Percentiles rank a stretch among this genome's conserved stretches.
These are phyloP conservation scores for Penicillium cataractarum DNA, from an alignment of 495 filamentous ascomycete genomes.

Conservation along the genomic window DNA sequence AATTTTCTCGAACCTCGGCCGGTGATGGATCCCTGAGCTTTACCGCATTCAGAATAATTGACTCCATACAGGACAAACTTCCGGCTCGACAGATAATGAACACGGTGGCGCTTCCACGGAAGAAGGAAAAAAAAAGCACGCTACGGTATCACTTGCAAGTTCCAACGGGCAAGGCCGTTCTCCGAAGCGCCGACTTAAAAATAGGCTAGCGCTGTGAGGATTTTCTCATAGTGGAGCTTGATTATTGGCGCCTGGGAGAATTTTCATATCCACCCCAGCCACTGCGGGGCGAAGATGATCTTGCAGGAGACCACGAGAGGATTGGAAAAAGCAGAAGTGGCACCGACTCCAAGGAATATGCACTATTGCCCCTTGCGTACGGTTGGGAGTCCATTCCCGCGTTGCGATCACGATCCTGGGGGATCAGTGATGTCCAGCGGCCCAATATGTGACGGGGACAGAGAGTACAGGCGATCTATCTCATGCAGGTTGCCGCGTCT, in stretches of 20 bases:
- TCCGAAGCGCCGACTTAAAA: slow-evolving; percentile 16
- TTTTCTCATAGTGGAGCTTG: slow-evolving; percentile 7
- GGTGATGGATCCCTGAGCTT: neutral
- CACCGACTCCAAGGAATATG: too few species aligned
- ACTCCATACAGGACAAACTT: too few species aligned
- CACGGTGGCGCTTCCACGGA: neutral
- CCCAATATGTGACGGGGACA: slow-evolving; percentile 10
- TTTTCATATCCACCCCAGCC: slow-evolving; percentile 19
- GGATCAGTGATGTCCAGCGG: neutral
- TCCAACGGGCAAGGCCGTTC: slow-evolving; percentile 2
- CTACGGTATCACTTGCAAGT: neutral
- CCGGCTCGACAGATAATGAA: neutral
- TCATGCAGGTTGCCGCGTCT: slow-evolving; percentile 25
- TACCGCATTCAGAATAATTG: neutral
- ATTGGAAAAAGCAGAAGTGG: slow-evolving; percentile 2
- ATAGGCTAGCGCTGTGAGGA: slow-evolving; percentile 20
- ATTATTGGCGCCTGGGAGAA: slow-evolving; percentile 21
- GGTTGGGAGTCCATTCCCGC: neutral
- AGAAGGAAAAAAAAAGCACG: neutral
- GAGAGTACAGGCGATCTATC: slow-evolving; percentile 22
- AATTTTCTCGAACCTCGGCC: slow-evolving; percentile 5
- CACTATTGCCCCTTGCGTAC: slow-evolving; percentile 23
- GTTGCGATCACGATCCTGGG: neutral
- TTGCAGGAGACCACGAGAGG: slow-evolving; percentile 27
- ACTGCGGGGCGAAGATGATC: slow-evolving; percentile 38